phyloP scores from a whole-genome alignment of 345 rosid genomes.

The Dipteronia sinensis region DNA sequence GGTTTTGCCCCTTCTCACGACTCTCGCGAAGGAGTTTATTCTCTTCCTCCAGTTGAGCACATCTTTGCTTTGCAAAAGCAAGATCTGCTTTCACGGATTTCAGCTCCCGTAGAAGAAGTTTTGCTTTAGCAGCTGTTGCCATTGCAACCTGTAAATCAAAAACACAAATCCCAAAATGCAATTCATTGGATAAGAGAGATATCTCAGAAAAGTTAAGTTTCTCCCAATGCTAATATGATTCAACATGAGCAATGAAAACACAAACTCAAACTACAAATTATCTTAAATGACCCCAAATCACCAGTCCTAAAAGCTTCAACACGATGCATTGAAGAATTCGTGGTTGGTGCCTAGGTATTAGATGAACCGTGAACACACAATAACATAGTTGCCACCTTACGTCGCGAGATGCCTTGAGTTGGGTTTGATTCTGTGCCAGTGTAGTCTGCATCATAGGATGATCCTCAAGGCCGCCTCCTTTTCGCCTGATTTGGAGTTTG shows the following conservation, averaged over 20 bases:
- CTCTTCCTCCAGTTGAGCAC: constrained; percentile 90
- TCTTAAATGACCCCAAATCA: neutral
- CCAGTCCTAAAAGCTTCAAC: neutral
- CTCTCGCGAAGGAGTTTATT: constrained; percentile 85
- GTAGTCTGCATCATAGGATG: constrained; percentile 37
- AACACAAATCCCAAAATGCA: constrained; percentile 33
- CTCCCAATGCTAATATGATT: no score
- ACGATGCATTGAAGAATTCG: constrained; percentile 1
- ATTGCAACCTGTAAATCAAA: constrained; percentile 76
- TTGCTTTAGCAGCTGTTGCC: constrained; percentile 98
- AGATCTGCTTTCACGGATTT: constrained; percentile 92
- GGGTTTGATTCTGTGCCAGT: constrained; percentile 45
- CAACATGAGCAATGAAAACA: no score
- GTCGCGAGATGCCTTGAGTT: constrained; percentile 99
- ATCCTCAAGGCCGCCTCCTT: constrained; percentile 47
- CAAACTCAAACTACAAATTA: neutral
- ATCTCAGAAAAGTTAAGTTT: no score
- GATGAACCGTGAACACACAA: constrained; percentile 43
- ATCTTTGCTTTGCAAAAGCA: constrained; percentile 83
- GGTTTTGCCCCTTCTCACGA: constrained; percentile 74
- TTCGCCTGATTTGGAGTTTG: constrained; percentile 70
- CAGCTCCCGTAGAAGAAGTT: constrained; percentile 90
- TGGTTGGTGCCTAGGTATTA: constrained; percentile 14
- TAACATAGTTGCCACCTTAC: constrained; percentile 74
- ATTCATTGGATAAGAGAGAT: constrained; percentile 27